A percentile compares a stretch with the other conserved stretches of the same genome.
Conservation (phyloP, 2,329 filamentous ascomycete genomes). For the Phaeophleospora eucalypticola region DNA sequence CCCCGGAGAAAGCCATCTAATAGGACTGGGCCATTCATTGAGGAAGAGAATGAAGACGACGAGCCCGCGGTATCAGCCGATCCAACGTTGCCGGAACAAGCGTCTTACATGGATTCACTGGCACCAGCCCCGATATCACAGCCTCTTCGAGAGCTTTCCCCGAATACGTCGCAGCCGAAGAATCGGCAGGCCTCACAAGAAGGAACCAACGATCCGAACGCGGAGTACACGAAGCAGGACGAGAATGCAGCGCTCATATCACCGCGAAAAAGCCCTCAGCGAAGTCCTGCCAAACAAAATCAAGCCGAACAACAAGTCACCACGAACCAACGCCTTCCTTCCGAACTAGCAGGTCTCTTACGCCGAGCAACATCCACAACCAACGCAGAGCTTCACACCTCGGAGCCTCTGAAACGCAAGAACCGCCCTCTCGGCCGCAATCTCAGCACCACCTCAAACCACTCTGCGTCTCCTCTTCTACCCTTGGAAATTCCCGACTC, state of each 20-base stretch:
- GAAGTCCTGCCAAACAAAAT: slow-evolving; percentile 11
- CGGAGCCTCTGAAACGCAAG: slow-evolving; percentile 25
- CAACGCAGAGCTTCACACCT: too few relatives aligned
- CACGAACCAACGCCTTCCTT: slow-evolving; percentile 17
- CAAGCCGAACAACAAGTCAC: slow-evolving; percentile 8
- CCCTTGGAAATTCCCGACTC: slow-evolving; percentile 11
- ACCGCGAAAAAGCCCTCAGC: slow-evolving; percentile 3
- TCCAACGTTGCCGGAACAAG: not conserved
- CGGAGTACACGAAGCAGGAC: slow-evolving; percentile 8
- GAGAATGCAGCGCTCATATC: slow-evolving; percentile 1
- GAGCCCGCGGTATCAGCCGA: slow-evolving; percentile 9
- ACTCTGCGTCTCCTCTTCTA: slow-evolving; percentile 16
- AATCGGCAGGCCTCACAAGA: not conserved
- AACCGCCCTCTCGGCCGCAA: slow-evolving; percentile 30
- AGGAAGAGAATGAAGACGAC: slow-evolving; percentile 28
- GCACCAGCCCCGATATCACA: slow-evolving; percentile 7
- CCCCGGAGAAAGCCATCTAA: slow-evolving; percentile 1
- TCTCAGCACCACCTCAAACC: slow-evolving; percentile 25
- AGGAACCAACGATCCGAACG: slow-evolving; percentile 2
- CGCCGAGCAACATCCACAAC: slow-evolving; percentile 13
- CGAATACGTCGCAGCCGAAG: slow-evolving; percentile 22
- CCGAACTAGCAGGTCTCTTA: slow-evolving; percentile 23
- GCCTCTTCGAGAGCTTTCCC: slow-evolving; percentile 28
- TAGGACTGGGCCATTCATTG: slow-evolving; percentile 24
- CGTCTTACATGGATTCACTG: not conserved